phyloP scores from a whole-genome alignment of 179 eudicot genomes.

The Sideroxylon spinosum region DNA sequence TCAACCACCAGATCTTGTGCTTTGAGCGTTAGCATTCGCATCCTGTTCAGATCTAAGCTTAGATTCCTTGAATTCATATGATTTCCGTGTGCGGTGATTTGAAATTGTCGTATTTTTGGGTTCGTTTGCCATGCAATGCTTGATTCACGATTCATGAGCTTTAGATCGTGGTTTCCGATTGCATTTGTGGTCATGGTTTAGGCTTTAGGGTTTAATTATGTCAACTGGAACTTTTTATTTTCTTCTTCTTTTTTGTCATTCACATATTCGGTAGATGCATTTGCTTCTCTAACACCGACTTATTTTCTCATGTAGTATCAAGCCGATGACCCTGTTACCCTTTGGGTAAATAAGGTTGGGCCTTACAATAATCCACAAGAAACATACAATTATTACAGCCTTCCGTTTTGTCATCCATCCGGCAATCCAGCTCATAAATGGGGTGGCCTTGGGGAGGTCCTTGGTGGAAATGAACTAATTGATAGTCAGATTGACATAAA shows the following conservation, averaged over 20 bases:
- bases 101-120: neutral
- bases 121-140: neutral
- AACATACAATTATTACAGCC: conserved; percentile 86
- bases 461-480: conserved; percentile 94
- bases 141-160: neutral
- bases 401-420: conserved; percentile 77
- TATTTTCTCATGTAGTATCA: conserved; percentile 50
- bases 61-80: neutral
- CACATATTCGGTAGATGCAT: neutral
- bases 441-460: conserved; percentile 98
- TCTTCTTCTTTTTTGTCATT: neutral
- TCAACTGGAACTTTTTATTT: neutral
- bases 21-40: neutral
- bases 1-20: neutral
- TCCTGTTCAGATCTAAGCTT: conserved; percentile 4
- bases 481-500: conserved; percentile 78
- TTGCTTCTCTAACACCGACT: conserved; percentile 18
- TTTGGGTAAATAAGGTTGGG: conserved; percentile 97
- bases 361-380: conserved; percentile 97
- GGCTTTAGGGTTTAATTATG: neutral
- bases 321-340: conserved; percentile 54
- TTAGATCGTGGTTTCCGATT: neutral
- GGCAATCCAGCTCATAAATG: conserved; percentile 70
- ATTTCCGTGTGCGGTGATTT: neutral
- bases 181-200: neutral